phyloP scores from a whole-genome alignment of 768 basidiomycete genomes.

The Tephrocybe sp. region DNA sequence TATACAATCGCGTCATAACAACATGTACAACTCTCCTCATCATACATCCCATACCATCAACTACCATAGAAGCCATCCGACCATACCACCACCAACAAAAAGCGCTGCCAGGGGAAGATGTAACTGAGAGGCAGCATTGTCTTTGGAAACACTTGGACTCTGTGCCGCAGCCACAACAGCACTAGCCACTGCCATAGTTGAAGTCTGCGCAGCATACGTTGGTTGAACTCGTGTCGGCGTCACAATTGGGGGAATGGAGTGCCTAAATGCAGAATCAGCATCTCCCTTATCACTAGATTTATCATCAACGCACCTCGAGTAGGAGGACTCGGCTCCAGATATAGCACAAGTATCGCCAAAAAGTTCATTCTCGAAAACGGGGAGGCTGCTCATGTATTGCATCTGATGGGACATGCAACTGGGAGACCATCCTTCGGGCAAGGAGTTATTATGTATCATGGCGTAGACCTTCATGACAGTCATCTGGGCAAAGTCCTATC shows the following conservation, averaged over 20 bases:
- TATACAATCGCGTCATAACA: conserved; percentile 1
- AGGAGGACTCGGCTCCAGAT: conserved; percentile 2
- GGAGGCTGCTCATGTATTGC: conserved; percentile 18
- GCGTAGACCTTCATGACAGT: conserved; percentile 23
- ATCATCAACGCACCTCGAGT: conserved; percentile 7
- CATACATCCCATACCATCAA: conserved; percentile 2
- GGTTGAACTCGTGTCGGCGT: conserved; percentile 7
- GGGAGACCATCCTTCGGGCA: conserved; percentile 22
- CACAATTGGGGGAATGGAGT: conserved; percentile 9
- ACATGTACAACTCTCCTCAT: background rate
- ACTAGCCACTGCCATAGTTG: background rate
- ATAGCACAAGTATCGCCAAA: conserved; percentile 26
- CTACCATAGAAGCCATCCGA: conserved; percentile 8
- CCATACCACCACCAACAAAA: background rate
- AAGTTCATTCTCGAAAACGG: conserved; percentile 20
- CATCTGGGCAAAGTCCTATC: conserved; percentile 30
- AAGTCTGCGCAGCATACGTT: background rate
- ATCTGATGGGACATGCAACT: conserved; percentile 29
- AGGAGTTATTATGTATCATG: conserved; percentile 18
- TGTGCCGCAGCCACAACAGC: conserved; percentile 3
- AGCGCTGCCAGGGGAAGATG: background rate
- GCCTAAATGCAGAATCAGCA: conserved; percentile 1
- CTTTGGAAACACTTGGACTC: background rate
- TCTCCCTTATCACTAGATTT: background rate
- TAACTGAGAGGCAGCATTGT: background rate